Conservation (phyloP, 495 filamentous ascomycete species). For the Podospora anserina region DNA sequence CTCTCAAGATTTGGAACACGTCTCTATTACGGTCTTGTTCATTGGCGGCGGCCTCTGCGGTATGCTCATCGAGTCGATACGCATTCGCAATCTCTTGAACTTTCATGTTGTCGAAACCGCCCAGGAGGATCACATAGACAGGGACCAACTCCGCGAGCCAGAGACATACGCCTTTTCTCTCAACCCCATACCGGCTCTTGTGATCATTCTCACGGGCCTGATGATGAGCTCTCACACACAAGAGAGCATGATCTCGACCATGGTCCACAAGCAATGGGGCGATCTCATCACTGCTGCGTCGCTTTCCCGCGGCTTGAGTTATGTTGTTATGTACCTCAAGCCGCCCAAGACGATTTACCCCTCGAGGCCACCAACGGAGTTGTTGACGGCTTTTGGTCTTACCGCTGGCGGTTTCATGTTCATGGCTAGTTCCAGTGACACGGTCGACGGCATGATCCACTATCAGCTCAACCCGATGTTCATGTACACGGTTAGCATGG, state of each 20-base stretch:
- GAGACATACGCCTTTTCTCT: slow-evolving; percentile 70
- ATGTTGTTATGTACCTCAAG: slow-evolving; percentile 72
- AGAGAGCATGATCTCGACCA: slow-evolving; percentile 74
- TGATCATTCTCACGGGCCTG: slow-evolving; percentile 80
- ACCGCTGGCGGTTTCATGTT: slow-evolving; percentile 86
- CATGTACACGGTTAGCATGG: slow-evolving; percentile 85
- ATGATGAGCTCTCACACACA: slow-evolving; percentile 97
- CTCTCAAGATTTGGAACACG: slow-evolving; percentile 81
- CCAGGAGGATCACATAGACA: slow-evolving; percentile 38
- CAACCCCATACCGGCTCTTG: slow-evolving; percentile 85
- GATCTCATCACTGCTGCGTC: slow-evolving; percentile 78
- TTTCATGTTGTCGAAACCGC: slow-evolving; percentile 48
- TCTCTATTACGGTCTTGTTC: slow-evolving; percentile 91
- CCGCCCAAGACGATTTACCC: slow-evolving; percentile 84
- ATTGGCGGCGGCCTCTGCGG: slow-evolving; percentile 90
- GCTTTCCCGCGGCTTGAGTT: slow-evolving; percentile 73
- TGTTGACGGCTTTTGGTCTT: slow-evolving; percentile 81
- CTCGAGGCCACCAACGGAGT: slow-evolving; percentile 84
- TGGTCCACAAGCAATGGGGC: slow-evolving; percentile 95
- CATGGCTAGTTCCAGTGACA: slow-evolving; percentile 79
- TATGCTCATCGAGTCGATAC: slow-evolving; percentile 85
- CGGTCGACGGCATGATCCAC: slow-evolving; percentile 70
- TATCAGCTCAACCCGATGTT: slow-evolving; percentile 82
- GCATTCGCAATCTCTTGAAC: slow-evolving; percentile 69
- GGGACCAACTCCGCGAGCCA: slow-evolving; percentile 55